phyloP scores from a whole-genome alignment of 805 yeast genomes.

The Teunomyces tritomae region DNA sequence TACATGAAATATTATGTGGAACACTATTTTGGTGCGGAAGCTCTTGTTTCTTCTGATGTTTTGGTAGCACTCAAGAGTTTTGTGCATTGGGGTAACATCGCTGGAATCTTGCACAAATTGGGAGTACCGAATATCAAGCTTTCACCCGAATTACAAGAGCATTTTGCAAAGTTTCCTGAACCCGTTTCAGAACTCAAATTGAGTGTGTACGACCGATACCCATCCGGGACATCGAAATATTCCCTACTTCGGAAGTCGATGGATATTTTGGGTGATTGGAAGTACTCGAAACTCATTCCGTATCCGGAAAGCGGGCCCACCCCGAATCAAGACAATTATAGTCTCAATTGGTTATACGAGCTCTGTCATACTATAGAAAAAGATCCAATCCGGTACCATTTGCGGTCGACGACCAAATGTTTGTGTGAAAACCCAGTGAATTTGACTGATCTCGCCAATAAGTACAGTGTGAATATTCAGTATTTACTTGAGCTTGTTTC shows the following conservation, averaged over 20 bases:
- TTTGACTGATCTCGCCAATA: conserved; percentile 29
- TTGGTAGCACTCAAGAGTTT: conserved; percentile 49
- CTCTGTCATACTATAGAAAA: conserved; percentile 45
- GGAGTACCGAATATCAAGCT: conserved; percentile 38
- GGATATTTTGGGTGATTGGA: conserved; percentile 32
- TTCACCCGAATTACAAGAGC: conserved; percentile 22
- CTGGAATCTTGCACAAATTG: conserved; percentile 44
- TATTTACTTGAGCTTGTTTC: conserved; percentile 26
- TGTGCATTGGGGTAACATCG: conserved; percentile 54
- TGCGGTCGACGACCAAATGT: conserved; percentile 37
- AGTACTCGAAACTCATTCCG: conserved; percentile 39
- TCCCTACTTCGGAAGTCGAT: conserved; percentile 41
- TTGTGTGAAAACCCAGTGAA: conserved; percentile 33
- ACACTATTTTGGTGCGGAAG: conserved; percentile 39
- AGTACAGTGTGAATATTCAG: conserved; percentile 16
- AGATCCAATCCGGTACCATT: conserved; percentile 49
- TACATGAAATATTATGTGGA: conserved; percentile 39
- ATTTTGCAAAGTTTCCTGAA: conserved; percentile 41
- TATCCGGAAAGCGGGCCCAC: conserved; percentile 21
- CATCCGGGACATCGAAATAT: conserved; percentile 52
- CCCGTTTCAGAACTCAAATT: conserved; percentile 39
- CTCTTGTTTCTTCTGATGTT: conserved; percentile 39
- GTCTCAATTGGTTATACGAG: conserved; percentile 32
- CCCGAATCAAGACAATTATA: conserved; percentile 11
- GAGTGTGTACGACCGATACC: conserved; percentile 44